Percentiles rank a stretch among this genome's conserved stretches.
Evolutionary conservation across 805 yeast species (phyloP).

Genomic region (Hanseniaspora clermontiae): DNA sequence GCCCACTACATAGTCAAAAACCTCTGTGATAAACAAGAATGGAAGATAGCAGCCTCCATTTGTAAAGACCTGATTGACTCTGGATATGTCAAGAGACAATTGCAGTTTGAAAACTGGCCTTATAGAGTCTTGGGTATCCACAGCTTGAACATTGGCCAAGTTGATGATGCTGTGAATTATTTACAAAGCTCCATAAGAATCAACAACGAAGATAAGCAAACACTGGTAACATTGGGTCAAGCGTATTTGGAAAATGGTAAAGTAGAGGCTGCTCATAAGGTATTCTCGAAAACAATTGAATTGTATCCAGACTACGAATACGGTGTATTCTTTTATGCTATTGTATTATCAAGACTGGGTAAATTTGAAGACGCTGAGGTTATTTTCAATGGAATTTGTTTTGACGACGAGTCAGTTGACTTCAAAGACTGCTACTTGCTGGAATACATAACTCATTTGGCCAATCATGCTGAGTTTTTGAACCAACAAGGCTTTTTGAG

Average conservation of each 20-base stretch:
- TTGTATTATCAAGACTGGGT: conserved; percentile 48
- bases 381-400: conserved; percentile 34
- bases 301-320: conserved; percentile 46
- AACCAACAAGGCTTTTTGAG: conserved; percentile 52
- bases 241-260: conserved; percentile 79
- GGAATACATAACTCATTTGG: conserved; percentile 26
- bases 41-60: conserved; percentile 73
- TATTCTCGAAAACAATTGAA: conserved; percentile 52
- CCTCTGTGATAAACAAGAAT: conserved; percentile 56
- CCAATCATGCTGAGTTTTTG: conserved; percentile 42
- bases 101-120: conserved; percentile 62
- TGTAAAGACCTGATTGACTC: conserved; percentile 54
- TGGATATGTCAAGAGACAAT: conserved; percentile 42
- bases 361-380: conserved; percentile 51
- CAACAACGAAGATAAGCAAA: conserved; percentile 51
- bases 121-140: conserved; percentile 75
- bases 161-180: conserved; percentile 70
- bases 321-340: conserved; percentile 55
- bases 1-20: conserved; percentile 59
- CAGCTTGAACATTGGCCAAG: conserved; percentile 56
- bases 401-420: conserved; percentile 7
- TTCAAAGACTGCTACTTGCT: conserved; percentile 10
- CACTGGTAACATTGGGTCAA: conserved; percentile 97
- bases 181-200: conserved; percentile 76
- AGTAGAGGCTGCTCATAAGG: conserved; percentile 73